Conservation (phyloP, 768 basidiomycete genomes). For the Infundibulicybe gibba region DNA sequence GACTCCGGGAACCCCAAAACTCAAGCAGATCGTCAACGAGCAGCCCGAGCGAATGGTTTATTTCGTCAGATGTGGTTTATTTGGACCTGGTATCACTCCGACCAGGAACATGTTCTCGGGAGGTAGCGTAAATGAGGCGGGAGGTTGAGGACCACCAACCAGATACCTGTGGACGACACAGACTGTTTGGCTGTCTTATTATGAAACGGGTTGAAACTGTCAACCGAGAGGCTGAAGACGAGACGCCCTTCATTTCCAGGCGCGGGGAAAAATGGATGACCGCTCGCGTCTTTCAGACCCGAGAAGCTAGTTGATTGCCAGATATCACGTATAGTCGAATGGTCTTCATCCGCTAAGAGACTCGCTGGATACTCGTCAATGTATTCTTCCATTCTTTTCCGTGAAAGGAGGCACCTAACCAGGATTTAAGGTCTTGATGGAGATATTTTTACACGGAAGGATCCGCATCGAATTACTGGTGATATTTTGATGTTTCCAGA, state of each 20-base stretch:
- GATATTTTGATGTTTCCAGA: slow-evolving; percentile 13
- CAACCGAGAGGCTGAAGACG: slow-evolving; percentile 18
- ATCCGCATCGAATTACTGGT: neutral
- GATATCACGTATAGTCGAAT: slow-evolving; percentile 11
- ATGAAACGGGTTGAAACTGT: slow-evolving; percentile 22
- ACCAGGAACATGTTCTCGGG: slow-evolving; percentile 37
- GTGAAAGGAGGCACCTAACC: slow-evolving; percentile 18
- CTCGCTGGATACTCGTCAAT: slow-evolving; percentile 9
- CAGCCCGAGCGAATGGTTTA: slow-evolving; percentile 28
- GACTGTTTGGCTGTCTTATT: slow-evolving; percentile 18
- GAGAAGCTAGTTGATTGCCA: slow-evolving; percentile 13
- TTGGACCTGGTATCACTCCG: slow-evolving; percentile 38
- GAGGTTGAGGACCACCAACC: slow-evolving; percentile 29
- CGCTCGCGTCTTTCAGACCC: slow-evolving; percentile 11
- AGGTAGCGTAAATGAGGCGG: slow-evolving; percentile 28
- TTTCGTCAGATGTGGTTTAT: slow-evolving; percentile 25
- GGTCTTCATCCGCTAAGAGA: neutral
- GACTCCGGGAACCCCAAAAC: slow-evolving; percentile 26
- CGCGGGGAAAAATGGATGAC: slow-evolving; percentile 15
- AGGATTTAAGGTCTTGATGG: slow-evolving; percentile 17
- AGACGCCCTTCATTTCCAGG: slow-evolving; percentile 11
- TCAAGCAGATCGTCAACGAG: slow-evolving; percentile 30
- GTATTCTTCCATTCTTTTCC: slow-evolving; percentile 20
- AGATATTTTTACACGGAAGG: slow-evolving; percentile 12
- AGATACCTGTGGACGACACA: slow-evolving; percentile 18